Conservation (phyloP, 768 basidiomycete species). For the Tylopilus sp. region DNA sequence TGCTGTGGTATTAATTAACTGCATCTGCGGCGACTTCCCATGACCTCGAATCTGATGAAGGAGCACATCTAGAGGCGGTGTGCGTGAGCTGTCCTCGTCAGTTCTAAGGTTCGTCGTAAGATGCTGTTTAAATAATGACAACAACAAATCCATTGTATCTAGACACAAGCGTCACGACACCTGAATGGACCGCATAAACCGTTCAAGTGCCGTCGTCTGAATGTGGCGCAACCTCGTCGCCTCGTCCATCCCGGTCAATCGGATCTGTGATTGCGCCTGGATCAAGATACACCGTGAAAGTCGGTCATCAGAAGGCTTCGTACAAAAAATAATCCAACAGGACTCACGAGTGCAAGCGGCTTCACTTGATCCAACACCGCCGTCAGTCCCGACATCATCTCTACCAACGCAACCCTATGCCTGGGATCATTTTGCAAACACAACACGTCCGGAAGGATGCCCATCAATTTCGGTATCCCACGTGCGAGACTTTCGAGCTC, state of each 20-base stretch:
- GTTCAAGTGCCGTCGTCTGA: slow-evolving; percentile 58
- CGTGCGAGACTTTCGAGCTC: slow-evolving; percentile 62
- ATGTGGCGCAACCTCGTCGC: slow-evolving; percentile 61
- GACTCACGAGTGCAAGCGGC: slow-evolving; percentile 59
- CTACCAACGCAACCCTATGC: slow-evolving; percentile 66
- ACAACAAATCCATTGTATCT: slow-evolving; percentile 10
- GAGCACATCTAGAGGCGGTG: too few relatives aligned
- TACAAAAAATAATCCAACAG: background rate
- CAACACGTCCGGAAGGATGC: slow-evolving; percentile 65
- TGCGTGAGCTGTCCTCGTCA: too few relatives aligned
- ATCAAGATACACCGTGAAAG: background rate
- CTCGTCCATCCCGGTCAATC: slow-evolving; percentile 47
- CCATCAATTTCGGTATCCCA: slow-evolving; percentile 61
- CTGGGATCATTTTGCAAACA: slow-evolving; percentile 54
- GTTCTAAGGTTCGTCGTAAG: background rate
- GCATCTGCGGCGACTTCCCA: too few relatives aligned
- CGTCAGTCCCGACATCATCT: slow-evolving; percentile 68
- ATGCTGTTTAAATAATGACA: slow-evolving; percentile 20
- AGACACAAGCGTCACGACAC: slow-evolving; percentile 22
- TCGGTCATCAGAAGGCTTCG: background rate
- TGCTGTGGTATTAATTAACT: too few relatives aligned
- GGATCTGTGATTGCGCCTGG: slow-evolving; percentile 42
- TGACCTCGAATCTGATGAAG: too few relatives aligned
- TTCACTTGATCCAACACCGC: slow-evolving; percentile 54
- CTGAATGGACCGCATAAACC: slow-evolving; percentile 60